These are phyloP conservation scores for Suhomyces faveliae DNA, from an alignment of 805 yeast species.

Conservation along the genomic window DNA sequence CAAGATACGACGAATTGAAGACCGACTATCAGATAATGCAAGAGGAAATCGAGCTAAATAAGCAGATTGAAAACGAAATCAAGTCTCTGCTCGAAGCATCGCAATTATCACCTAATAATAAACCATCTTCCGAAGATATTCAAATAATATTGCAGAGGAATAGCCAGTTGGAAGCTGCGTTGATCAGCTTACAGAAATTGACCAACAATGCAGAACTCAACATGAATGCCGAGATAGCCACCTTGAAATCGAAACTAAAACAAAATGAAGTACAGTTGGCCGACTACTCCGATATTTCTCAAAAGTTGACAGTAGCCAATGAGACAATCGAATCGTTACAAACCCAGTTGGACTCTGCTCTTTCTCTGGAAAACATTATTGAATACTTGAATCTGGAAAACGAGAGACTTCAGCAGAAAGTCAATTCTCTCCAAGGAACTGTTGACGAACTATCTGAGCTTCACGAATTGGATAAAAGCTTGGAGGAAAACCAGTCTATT, in stretches of 20 bases:
- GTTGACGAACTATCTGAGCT: constrained; percentile 49
- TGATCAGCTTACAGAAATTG: constrained; percentile 31
- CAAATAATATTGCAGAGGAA: constrained; percentile 30
- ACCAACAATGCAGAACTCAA: constrained; percentile 24
- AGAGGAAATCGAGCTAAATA: constrained; percentile 38
- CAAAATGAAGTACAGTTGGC: constrained; percentile 33
- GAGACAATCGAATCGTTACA: constrained; percentile 25
- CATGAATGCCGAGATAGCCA: constrained; percentile 19
- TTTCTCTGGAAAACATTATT: constrained; percentile 35
- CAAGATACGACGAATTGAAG: constrained; percentile 28
- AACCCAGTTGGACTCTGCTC: constrained; percentile 31
- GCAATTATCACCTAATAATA: constrained; percentile 7
- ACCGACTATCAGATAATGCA: constrained; percentile 30
- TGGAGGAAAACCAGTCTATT: constrained; percentile 21
- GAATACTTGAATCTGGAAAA: constrained; percentile 37
- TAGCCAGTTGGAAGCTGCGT: constrained; percentile 40
- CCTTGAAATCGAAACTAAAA: constrained; percentile 5
- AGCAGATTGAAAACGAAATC: constrained; percentile 36
- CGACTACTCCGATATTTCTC: constrained; percentile 25
- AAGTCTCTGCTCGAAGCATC: constrained; percentile 11
- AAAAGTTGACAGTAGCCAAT: constrained; percentile 21
- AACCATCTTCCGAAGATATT: constrained; percentile 17
- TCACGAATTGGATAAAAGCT: constrained; percentile 47
- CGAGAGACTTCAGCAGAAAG: constrained; percentile 31
- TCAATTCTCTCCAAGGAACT: constrained; percentile 32